phyloP scores from a whole-genome alignment of 331 rosid species.

The Acacia concinna region DNA sequence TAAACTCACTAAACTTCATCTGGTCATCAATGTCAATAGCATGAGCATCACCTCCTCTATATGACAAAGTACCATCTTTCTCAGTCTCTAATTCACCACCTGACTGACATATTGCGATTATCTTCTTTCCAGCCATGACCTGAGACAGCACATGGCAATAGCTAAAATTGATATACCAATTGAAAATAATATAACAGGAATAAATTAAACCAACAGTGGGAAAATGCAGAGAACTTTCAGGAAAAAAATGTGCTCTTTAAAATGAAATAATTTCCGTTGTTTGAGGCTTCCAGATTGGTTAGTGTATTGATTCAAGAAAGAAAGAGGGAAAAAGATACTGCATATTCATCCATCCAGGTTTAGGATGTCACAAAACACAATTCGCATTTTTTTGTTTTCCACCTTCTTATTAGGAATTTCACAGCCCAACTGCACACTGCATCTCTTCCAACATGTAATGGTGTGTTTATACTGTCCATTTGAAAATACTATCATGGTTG shows the following conservation, averaged over 20 bases:
- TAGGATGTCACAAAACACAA: not conserved
- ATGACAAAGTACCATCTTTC: slow-evolving; percentile 66
- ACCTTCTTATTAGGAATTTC: slow-evolving; percentile 1
- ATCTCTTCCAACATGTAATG: not conserved
- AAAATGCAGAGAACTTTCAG: slow-evolving; percentile 3
- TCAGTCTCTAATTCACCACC: slow-evolving; percentile 77
- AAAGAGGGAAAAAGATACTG: not conserved
- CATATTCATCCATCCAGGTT: not conserved
- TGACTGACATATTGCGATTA: slow-evolving; percentile 88
- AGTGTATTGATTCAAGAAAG: not conserved
- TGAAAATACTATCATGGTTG: not conserved
- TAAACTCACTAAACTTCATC: slow-evolving; percentile 67
- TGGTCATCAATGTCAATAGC: slow-evolving; percentile 83
- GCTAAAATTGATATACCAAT: not conserved
- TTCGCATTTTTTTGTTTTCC: not conserved
- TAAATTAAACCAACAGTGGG: not conserved
- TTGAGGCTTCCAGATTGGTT: slow-evolving; percentile 8
- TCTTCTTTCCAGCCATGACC: slow-evolving; percentile 69
- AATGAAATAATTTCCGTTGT: not conserved
- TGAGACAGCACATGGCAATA: slow-evolving; percentile 29
- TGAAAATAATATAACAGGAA: slow-evolving; percentile 1
- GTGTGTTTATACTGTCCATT: not conserved
- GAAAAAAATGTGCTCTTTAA: not conserved
- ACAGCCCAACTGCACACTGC: not conserved
- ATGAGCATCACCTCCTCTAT: slow-evolving; percentile 82